These are phyloP conservation scores for Sophora flavescens DNA, from an alignment of 306 rosid genomes.

Conservation along the genomic window DNA sequence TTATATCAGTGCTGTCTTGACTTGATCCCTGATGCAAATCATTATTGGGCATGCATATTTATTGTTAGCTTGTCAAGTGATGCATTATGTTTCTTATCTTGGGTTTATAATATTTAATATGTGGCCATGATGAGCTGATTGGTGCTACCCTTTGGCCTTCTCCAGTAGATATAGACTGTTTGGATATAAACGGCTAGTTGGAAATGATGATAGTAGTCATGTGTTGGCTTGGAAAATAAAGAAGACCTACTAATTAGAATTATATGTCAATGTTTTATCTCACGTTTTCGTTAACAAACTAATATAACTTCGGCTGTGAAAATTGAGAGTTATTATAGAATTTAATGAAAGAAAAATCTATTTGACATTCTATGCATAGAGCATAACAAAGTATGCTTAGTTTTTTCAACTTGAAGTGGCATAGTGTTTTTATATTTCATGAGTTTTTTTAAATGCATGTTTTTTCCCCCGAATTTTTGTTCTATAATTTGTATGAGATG, in stretches of 20 bases:
- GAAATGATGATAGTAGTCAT: not conserved
- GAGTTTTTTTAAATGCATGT: not conserved
- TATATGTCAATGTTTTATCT: not conserved
- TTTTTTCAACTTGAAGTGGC: slow-evolving; percentile 4
- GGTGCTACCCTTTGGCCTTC: no score
- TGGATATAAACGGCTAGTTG: not conserved
- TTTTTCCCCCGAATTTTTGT: not conserved
- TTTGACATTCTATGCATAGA: slow-evolving; percentile 16
- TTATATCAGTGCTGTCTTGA: not conserved
- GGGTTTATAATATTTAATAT: not conserved
- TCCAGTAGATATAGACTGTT: not conserved
- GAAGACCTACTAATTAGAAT: slow-evolving; percentile 6
- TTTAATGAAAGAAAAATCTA: not conserved
- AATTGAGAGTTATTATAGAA: not conserved
- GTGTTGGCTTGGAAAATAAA: not conserved
- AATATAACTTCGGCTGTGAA: not conserved
- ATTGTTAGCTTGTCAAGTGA: slow-evolving; percentile 17
- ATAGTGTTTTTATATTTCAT: slow-evolving; percentile 14
- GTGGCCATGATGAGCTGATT: not conserved
- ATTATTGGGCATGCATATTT: not conserved
- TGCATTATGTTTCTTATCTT: slow-evolving; percentile 26
- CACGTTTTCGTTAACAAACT: not conserved
- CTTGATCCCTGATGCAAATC: slow-evolving; percentile 10
- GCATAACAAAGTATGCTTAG: slow-evolving; percentile 1
- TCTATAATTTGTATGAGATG: slow-evolving; percentile 16